A percentile compares a stretch with the other conserved stretches of the same genome.
Evolutionary conservation across 2,329 filamentous ascomycete species (phyloP).

Genomic region (Monosporascus sp.): DNA sequence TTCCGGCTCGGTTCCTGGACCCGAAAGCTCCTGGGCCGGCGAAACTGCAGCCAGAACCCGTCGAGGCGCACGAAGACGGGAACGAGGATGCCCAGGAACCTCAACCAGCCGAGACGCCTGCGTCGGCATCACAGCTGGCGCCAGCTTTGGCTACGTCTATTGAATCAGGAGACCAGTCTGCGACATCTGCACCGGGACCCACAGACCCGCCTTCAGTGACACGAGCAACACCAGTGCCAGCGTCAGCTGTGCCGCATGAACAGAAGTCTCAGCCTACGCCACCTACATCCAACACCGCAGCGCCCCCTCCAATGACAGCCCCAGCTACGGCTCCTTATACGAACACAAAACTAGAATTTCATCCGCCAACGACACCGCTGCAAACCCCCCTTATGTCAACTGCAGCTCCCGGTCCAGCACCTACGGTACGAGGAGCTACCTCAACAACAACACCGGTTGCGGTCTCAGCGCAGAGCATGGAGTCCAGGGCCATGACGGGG

Average conservation of each 20-base stretch:
- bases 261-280: background rate
- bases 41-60: constrained; percentile 19
- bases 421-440: constrained; percentile 4
- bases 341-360: background rate
- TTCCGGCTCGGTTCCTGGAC: constrained; percentile 68
- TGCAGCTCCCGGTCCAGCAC: background rate
- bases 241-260: background rate
- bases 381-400: background rate
- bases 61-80: constrained; percentile 4
- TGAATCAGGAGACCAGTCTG: constrained; percentile 2
- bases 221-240: background rate
- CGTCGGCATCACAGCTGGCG: background rate
- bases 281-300: background rate
- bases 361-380: background rate
- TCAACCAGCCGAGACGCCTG: background rate
- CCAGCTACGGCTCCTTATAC: background rate
- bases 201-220: background rate
- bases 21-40: constrained; percentile 27
- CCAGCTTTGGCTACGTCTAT: background rate
- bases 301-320: background rate
- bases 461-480: constrained; percentile 1
- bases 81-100: constrained; percentile 4
- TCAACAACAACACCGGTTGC: constrained; percentile 5
- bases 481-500: constrained; percentile 4
- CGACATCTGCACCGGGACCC: constrained; percentile 2